Evolutionary conservation across 208 protist genomes (phyloP).

Genomic region (Acanthamoeba divionensis): DNA sequence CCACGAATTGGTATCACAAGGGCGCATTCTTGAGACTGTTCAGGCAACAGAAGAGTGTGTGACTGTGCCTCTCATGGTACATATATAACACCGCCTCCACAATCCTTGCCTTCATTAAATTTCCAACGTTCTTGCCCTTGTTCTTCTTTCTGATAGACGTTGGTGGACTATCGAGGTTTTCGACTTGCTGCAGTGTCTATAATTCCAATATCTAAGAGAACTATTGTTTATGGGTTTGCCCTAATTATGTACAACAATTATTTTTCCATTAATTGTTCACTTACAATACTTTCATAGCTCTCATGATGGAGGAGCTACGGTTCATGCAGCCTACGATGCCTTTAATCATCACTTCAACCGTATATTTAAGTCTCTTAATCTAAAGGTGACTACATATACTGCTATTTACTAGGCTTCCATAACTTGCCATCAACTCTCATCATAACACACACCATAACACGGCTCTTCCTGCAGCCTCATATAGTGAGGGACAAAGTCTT

Average conservation of each 20-base stretch:
- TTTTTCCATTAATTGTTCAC: not conserved
- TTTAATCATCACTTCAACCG: constrained; percentile 10
- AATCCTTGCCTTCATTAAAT: not conserved
- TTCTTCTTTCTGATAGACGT: not conserved
- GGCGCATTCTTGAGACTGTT: not conserved
- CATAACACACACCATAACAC: not conserved
- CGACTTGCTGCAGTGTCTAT: constrained; percentile 34
- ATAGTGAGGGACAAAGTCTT: not conserved
- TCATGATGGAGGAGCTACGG: constrained; percentile 25
- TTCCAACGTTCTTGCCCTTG: not conserved
- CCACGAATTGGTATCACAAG: constrained; percentile 24
- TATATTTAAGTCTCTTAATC: constrained; percentile 23
- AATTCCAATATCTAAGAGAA: constrained; percentile 29
- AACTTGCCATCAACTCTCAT: not conserved
- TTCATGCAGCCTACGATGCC: constrained; percentile 39
- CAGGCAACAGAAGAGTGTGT: not conserved
- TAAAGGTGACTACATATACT: not conserved
- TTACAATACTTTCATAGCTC: not conserved
- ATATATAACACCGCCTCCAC: no score
- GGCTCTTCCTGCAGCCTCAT: not conserved
- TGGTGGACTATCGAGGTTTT: constrained; percentile 45
- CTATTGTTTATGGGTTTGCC: constrained; percentile 40
- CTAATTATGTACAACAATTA: no score
- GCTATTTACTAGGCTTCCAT: not conserved
- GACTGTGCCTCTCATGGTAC: constrained; percentile 20